Evolutionary conservation across 2,329 filamentous ascomycete species (phyloP).

Genomic region (Anisogramma anomala): DNA sequence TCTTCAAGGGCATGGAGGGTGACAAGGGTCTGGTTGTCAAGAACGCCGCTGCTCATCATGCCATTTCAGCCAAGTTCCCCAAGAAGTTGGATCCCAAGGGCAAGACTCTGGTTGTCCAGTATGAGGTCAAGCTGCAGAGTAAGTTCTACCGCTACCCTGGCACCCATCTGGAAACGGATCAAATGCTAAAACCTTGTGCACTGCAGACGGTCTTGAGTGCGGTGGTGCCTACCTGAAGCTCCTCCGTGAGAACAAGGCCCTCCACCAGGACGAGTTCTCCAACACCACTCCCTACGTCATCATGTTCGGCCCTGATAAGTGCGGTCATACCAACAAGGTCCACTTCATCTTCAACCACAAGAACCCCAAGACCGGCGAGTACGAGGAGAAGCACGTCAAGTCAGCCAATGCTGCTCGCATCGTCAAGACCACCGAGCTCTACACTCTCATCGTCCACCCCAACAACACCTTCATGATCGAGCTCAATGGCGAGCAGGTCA

Average conservation of each 20-base stretch:
- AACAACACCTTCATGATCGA: constrained; percentile 92
- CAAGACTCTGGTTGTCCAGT: constrained; percentile 95
- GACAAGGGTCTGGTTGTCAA: constrained; percentile 97
- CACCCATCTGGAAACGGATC: too few relatives aligned
- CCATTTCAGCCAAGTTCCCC: constrained; percentile 97
- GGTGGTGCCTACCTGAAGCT: constrained; percentile 99
- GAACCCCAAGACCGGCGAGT: constrained; percentile 99
- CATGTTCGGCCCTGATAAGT: constrained; percentile 99
- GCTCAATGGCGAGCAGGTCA: constrained; percentile 79
- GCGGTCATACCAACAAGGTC: constrained; percentile 96
- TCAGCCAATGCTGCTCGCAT: constrained; percentile 76
- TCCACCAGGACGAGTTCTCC: constrained; percentile 95
- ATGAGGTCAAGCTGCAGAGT: constrained; percentile 99
- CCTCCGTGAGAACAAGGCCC: constrained; percentile 91
- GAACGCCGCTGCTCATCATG: constrained; percentile 95
- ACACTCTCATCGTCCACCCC: constrained; percentile 91
- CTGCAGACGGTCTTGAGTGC: constrained; percentile 79
- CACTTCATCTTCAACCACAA: constrained; percentile 99
- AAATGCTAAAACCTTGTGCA: constrained; percentile 7
- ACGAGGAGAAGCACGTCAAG: constrained; percentile 98
- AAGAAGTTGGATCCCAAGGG: constrained; percentile 95
- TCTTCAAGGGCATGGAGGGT: constrained; percentile 84
- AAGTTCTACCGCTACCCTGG: constrained; percentile 29
- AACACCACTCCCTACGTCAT: constrained; percentile 97
- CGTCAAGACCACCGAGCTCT: constrained; percentile 84